Evolutionary conservation across 2,329 filamentous ascomycete species (phyloP).

Genomic region (Alternaria arborescens): DNA sequence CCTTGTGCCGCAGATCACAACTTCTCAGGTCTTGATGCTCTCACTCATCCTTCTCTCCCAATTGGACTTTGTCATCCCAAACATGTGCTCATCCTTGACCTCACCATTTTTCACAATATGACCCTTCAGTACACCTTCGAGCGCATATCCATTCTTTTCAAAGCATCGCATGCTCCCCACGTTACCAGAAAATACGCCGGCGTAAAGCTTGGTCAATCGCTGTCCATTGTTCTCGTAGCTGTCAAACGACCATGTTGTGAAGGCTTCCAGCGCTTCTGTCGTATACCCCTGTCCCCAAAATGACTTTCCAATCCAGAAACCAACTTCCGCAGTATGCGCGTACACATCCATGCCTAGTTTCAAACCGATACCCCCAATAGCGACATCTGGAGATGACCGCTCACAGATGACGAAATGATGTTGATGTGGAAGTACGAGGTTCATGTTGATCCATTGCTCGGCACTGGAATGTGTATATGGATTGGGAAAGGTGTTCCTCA

Average conservation of each 20-base stretch:
- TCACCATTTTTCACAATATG: slow-evolving; percentile 48
- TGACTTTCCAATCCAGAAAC: slow-evolving; percentile 54
- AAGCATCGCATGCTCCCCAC: slow-evolving; percentile 47
- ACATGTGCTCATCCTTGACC: slow-evolving; percentile 43
- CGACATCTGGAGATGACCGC: slow-evolving; percentile 13
- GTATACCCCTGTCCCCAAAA: slow-evolving; percentile 49
- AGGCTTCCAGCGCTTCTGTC: slow-evolving; percentile 43
- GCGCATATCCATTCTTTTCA: slow-evolving; percentile 49
- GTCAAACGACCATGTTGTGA: slow-evolving; percentile 48
- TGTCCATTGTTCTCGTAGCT: slow-evolving; percentile 33
- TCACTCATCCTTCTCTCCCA: slow-evolving; percentile 31
- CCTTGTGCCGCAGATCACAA: background rate
- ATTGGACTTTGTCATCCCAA: slow-evolving; percentile 46
- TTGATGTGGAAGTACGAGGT: slow-evolving; percentile 21
- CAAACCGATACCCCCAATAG: slow-evolving; percentile 52
- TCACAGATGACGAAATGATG: slow-evolving; percentile 33
- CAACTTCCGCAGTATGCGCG: slow-evolving; percentile 51
- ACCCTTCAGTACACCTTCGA: slow-evolving; percentile 49
- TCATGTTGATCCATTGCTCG: slow-evolving; percentile 47
- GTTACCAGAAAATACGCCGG: slow-evolving; percentile 44
- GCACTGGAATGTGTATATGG: slow-evolving; percentile 51
- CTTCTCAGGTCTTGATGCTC: slow-evolving; percentile 1
- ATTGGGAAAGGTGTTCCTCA: slow-evolving; percentile 50
- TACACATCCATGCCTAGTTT: slow-evolving; percentile 47
- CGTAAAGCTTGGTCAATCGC: slow-evolving; percentile 42